A percentile compares a stretch with the other conserved stretches of the same genome.
phyloP scores from a whole-genome alignment of 1,139 yeast genomes.

The Komagataea norvegica region DNA sequence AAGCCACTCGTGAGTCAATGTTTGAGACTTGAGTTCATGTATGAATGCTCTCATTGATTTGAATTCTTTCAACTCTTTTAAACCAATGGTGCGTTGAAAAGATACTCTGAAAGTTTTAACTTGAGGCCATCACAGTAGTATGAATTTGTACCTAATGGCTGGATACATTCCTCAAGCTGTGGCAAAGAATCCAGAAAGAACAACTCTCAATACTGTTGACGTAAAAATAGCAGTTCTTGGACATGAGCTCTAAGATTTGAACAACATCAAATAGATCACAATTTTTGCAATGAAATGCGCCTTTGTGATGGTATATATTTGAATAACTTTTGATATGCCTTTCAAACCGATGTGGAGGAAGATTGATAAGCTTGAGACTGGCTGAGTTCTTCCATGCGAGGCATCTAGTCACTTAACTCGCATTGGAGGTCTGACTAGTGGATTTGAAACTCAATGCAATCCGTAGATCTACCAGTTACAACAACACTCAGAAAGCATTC shows the following conservation, averaged over 20 bases:
- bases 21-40: background rate
- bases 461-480: slow-evolving; percentile 3
- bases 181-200: too few relatives aligned
- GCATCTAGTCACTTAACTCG: background rate
- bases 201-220: slow-evolving; percentile 7
- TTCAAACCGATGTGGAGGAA: slow-evolving; percentile 2
- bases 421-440: background rate
- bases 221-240: background rate
- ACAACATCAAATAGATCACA: slow-evolving; percentile 2
- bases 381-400: background rate
- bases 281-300: background rate
- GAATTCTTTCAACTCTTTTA: slow-evolving; percentile 3
- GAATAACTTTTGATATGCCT: background rate
- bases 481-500: too few relatives aligned
- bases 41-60: background rate
- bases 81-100: background rate
- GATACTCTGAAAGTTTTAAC: background rate
- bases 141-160: too few relatives aligned
- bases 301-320: slow-evolving; percentile 1
- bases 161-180: background rate
- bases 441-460: background rate
- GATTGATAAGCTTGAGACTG: slow-evolving; percentile 4
- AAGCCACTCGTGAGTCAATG: slow-evolving; percentile 5
- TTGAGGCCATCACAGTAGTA: background rate
- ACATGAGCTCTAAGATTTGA: background rate